A percentile compares a stretch with the other conserved stretches of the same genome.
Evolutionary conservation across 257 asterid species (phyloP).

Genomic region (Capsicum rhomboideum): DNA sequence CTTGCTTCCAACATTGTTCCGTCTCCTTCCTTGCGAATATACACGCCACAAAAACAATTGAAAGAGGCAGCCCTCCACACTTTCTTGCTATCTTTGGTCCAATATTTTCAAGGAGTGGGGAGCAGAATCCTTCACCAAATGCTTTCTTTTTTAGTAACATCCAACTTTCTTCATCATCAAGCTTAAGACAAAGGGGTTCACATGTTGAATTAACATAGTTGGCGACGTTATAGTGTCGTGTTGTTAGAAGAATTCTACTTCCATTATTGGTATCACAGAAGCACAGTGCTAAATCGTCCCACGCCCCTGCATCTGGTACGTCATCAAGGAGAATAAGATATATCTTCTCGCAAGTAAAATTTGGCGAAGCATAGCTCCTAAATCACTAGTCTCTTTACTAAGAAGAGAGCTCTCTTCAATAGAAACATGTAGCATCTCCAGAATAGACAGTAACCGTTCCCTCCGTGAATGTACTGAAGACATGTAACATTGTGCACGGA

Average conservation of each 20-base stretch:
- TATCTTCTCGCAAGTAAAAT: slow-evolving; percentile 14
- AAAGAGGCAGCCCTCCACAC: slow-evolving; percentile 8
- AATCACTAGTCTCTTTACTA: neutral
- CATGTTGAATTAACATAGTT: neutral
- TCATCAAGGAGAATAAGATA: slow-evolving; percentile 32
- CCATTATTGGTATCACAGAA: neutral
- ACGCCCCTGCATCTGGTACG: slow-evolving; percentile 15
- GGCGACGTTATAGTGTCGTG: neutral
- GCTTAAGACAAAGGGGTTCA: neutral
- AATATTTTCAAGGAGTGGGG: neutral
- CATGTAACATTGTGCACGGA: slow-evolving; percentile 5
- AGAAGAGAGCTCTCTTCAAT: neutral
- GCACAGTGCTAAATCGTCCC: neutral
- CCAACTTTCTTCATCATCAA: neutral
- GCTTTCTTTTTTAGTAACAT: neutral
- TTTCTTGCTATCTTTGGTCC: neutral
- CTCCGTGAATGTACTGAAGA: neutral
- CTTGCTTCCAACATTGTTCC: neutral
- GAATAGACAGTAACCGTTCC: neutral
- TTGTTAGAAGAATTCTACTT: slow-evolving; percentile 21
- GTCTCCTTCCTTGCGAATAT: neutral
- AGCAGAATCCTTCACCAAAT: neutral
- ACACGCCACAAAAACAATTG: neutral
- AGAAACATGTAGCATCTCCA: neutral
- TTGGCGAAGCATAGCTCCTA: slow-evolving; percentile 1